Evolutionary conservation across 2,329 filamentous ascomycete species (phyloP), one percentile per base, ranked within the genome.

Genomic region (Hypoxylon sp.): DNA sequence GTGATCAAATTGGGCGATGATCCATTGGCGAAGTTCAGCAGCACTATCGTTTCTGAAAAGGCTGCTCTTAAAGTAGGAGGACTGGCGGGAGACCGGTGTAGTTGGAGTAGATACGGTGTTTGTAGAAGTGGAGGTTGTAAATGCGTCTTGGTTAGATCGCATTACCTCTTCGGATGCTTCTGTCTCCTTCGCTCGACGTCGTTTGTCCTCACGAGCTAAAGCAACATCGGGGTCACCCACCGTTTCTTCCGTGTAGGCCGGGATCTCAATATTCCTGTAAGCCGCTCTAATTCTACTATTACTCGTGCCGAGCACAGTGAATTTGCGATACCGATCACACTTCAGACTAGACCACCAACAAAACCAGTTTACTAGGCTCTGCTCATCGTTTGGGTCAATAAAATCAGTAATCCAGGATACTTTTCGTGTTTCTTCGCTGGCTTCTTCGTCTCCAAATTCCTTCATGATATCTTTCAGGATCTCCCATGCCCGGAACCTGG

Each of bases 291-390:
- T 75, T 10, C 70, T 75, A 14, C 70, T 55, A 2, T 75, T 42
- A 69, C 73, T 68, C 0, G 87, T 87, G 2, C 88, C 88, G 3
- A 90, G 60, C 2, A 91, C 84, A 17, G 81, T 79, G 70, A 90
- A 90, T 39, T 82, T 84, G 33, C 87, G 83, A 72, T 84, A 87
- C 44, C 78, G 77, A 63, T 88, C 83, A 37, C 87, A 73, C 31
- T 84, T 83, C 61, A 76, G 66, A 33, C 81, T 78, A 0, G 87
- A 81, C 88, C 88, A 91, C 76, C 82, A 86, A 1, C 85, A 87
- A 74, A 90, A 91, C 85, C 87, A 90, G 68, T 89, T 87, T 9
- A 90, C 83, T 29, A 91, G 78, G 63, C 85, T 88, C 73, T 89
- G 86, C 73, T 91, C 89, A 67, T 91, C 88, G 60, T 87, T 86